Conservation (phyloP, 2,329 filamentous ascomycete genomes). For the Exophiala xenobiotica region DNA sequence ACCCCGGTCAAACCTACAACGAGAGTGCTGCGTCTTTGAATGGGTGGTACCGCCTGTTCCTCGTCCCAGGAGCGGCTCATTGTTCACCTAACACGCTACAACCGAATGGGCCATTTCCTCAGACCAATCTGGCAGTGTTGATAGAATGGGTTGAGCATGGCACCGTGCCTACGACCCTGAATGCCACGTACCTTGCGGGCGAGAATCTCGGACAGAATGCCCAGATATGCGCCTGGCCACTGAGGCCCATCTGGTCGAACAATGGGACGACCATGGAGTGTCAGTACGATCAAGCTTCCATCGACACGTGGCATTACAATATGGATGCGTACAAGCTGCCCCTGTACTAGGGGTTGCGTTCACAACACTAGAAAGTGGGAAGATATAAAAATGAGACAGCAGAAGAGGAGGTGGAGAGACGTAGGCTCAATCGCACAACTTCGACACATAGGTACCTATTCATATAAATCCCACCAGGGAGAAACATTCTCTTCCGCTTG, state of each 20-base stretch:
- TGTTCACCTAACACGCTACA: constrained; percentile 49
- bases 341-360: constrained; percentile 34
- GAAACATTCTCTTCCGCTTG: no score
- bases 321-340: constrained; percentile 43
- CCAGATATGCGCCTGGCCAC: constrained; percentile 39
- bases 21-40: constrained; percentile 44
- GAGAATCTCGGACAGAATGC: constrained; percentile 35
- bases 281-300: constrained; percentile 39
- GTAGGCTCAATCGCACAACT: no score
- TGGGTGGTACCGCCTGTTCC: constrained; percentile 57
- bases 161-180: constrained; percentile 45
- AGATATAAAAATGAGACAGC: no score
- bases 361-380: not conserved
- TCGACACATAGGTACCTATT: no score
- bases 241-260: constrained; percentile 35
- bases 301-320: constrained; percentile 43
- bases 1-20: constrained; percentile 41
- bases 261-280: constrained; percentile 40
- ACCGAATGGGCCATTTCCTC: constrained; percentile 45
- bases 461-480: no score
- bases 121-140: constrained; percentile 48
- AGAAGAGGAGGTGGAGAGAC: no score
- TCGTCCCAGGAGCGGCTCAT: constrained; percentile 55
- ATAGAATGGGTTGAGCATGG: constrained; percentile 57
- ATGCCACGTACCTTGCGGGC: constrained; percentile 37